Base-by-base conservation (phyloP, 1,284 basidiomycete species). In the Exobasidium rhododendri region DNA sequence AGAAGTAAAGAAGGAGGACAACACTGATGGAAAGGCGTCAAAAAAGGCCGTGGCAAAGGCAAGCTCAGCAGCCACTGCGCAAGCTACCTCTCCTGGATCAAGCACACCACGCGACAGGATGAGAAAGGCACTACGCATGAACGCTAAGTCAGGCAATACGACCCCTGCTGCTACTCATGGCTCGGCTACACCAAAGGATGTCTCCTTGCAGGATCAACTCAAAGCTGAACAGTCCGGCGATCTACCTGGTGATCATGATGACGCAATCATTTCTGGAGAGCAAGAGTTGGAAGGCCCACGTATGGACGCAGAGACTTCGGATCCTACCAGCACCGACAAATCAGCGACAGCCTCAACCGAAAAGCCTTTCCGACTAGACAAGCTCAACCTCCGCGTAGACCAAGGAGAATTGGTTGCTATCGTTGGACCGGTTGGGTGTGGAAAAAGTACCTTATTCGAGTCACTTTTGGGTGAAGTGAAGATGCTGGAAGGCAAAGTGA, bases 391-490 rank as follows among this genome's bases (percentile, higher is more conserved):
- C 2, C 43, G 52, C 10, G 69, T 75, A 50, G 57, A 63, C 30
- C 63, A 63, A 45, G 70, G 70, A 32, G 68, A 74, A 56, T 65
- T 74, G 13, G 66, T 70, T 30, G 70, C 74, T 57, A 74, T 79
- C 53, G 73, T 78, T 47, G 78, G 78, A 4, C 72, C 75, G 3
- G 78, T 79, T 30, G 78, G 81, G 11, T 75, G 66, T 4, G 68
- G 78, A 54, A 79, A 79, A 64, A 72, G 70, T 13, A 74, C 75
- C 5, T 65, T 79, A 54, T 64, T 79, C 1, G 67, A 74, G 30
- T 76, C 72, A 10, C 69, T 69, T 57, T 67, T 77, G 26, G 78
- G 78, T 30, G 78, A 79, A 67, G 78, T 79, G 73, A 65, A 66
- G 13, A 61, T 67, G 61, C 66, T 62, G 7, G 22, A 35, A 1